Conservation (phyloP, 176 grass and related monocot species). For the Neostapfia colusana region DNA sequence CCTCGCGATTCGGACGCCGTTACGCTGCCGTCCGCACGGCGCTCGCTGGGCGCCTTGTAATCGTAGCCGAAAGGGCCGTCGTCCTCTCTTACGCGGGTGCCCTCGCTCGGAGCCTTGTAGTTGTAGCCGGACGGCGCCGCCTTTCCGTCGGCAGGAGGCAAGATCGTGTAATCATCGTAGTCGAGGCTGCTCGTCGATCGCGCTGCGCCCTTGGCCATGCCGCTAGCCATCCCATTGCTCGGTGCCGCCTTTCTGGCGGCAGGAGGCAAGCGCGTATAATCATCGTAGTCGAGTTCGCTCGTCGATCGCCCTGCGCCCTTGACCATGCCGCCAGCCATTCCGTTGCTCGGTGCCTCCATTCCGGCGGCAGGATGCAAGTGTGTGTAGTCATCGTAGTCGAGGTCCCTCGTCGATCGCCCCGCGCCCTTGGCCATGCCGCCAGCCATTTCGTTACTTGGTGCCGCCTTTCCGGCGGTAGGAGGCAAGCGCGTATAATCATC, state of each 20-base stretch:
- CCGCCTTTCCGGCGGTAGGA: neutral
- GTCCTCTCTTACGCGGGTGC: neutral
- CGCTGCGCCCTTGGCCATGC: neutral
- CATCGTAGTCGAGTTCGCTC: neutral
- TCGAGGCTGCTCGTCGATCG: neutral
- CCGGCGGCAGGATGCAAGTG: neutral
- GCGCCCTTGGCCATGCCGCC: neutral
- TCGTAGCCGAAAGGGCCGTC: neutral
- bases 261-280: slow-evolving; percentile 10
- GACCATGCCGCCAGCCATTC: neutral
- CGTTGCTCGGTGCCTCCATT: neutral
- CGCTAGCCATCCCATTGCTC: neutral
- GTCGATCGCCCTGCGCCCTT: too few relatives aligned
- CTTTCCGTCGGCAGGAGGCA: neutral
- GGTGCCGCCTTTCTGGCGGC: neutral
- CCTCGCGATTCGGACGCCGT: neutral
- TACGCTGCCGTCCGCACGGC: too few relatives aligned
- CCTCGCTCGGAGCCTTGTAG: neutral
- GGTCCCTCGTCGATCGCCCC: neutral
- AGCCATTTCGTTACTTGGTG: neutral
- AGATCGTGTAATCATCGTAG: slow-evolving; percentile 30
- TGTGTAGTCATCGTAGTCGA: slow-evolving; percentile 32
- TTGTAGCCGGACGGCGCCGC: neutral
- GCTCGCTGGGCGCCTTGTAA: slow-evolving; percentile 4
- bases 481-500: slow-evolving; percentile 11